Conservation (phyloP, 176 grass and related monocot species). For the Lolium multiflorum region DNA sequence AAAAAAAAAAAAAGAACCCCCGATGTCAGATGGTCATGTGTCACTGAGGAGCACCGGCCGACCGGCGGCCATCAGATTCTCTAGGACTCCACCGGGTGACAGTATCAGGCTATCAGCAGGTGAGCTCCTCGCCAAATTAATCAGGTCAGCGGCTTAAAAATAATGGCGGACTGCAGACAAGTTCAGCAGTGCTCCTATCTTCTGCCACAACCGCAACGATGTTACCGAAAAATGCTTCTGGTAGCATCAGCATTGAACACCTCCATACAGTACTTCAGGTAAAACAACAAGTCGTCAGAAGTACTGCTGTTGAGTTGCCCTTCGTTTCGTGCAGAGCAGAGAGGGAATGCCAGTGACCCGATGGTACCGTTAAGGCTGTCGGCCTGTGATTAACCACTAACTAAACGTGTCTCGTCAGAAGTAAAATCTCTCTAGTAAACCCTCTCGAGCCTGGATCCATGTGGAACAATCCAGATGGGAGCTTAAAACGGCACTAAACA, state of each 20-base stretch:
- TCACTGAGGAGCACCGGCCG: neutral
- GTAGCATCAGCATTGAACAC: conserved; percentile 19
- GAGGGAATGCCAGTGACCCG: neutral
- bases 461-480: neutral
- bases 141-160: conserved; percentile 15
- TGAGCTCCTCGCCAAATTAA: neutral
- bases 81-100: neutral
- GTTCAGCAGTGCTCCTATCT: neutral
- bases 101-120: neutral
- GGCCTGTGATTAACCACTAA: neutral
- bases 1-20: no score
- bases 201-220: neutral
- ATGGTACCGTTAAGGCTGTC: neutral
- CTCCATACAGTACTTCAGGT: neutral
- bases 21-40: neutral
- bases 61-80: neutral
- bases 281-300: neutral
- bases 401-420: neutral
- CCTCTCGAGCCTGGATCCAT: neutral
- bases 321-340: neutral
- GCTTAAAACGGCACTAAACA: conserved; percentile 2
- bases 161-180: neutral
- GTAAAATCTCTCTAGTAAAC: neutral
- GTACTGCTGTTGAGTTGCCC: neutral
- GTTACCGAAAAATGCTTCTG: conserved; percentile 5